Evolutionary conservation across 208 protist genomes (phyloP), one percentile per base, ranked within the genome.

Genomic region (Acanthamoeba triangularis): DNA sequence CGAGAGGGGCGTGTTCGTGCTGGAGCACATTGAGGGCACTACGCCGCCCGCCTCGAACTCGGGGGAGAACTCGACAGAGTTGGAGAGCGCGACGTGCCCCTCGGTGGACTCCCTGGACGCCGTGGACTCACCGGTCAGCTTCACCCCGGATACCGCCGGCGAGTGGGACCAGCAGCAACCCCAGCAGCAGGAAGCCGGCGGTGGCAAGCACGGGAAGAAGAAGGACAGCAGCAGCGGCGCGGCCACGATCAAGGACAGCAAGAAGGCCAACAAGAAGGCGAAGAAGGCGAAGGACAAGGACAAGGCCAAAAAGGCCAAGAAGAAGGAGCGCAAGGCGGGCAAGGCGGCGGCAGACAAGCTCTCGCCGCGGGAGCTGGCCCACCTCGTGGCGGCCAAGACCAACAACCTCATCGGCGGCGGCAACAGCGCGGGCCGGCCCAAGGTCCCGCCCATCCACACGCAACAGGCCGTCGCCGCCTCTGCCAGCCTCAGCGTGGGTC

Each of bases 321-420:
- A 67, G 49, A 90, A 90, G 84, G 33, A 90, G 33, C 84, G 49
- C 54, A 59, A 54, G 37, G 23, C 78, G 49, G 37, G 16, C 84
- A 90, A 65, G 59, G 63, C 8, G 63, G 7, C 18, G 65, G n/a
- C 65, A 13, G 72, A 80, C 8, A 80, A 80, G 72, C 35, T 80
- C 61, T 30, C 28, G 61, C 61, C 61, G 23, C 61, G 25, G 25
- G 61, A 67, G 61, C 25, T 67, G 52, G 52, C 52, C 52, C 52
- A 59, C 52, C 52, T 59, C 16, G 52, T 59, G 52, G 52, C 52
- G 20, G 13, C 52, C 52, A 59, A 14, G 52, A 23, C 52, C 52
- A 59, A 20, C 7, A 59, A 59, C 52, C 52, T 59, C 16, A 59
- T 59, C 52, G 52, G 49, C 49, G 49, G 13, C 7, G 13, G 16